Evolutionary conservation across 2,329 filamentous ascomycete genomes (phyloP).

Genomic region (Aureobasidium sp.): DNA sequence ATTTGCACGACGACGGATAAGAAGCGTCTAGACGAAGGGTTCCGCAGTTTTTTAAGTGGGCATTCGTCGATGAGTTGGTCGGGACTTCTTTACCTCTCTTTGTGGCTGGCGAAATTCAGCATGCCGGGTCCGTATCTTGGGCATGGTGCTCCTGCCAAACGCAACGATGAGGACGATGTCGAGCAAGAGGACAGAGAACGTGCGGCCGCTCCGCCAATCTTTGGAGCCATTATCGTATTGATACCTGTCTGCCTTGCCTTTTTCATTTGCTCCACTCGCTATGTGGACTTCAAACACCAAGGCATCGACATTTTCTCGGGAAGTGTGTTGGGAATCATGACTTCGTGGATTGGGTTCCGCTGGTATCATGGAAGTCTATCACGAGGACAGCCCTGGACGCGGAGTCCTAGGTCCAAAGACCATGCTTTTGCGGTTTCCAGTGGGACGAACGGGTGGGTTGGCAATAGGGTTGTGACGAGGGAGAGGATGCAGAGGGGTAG

Average conservation of each 20-base stretch:
- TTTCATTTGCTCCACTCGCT: constrained; percentile 78
- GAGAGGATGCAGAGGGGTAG: constrained; percentile 3
- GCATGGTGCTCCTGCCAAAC: constrained; percentile 15
- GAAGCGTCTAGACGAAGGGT: constrained; percentile 63
- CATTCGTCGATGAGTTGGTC: constrained; percentile 67
- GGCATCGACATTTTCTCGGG: constrained; percentile 89
- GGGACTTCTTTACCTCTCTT: constrained; percentile 73
- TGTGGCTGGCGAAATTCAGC: constrained; percentile 78
- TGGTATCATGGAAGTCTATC: constrained; percentile 77
- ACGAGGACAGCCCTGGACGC: constrained; percentile 78
- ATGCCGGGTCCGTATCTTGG: constrained; percentile 61
- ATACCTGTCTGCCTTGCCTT: constrained; percentile 65
- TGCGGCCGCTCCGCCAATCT: constrained; percentile 67
- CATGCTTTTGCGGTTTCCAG: constrained; percentile 50
- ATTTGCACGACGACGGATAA: constrained; percentile 65
- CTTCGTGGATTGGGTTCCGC: constrained; percentile 66
- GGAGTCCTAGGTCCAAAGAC: constrained; percentile 65
- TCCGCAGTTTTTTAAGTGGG: constrained; percentile 73
- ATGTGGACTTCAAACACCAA: constrained; percentile 80
- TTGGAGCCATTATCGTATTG: constrained; percentile 61
- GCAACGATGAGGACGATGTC: neutral
- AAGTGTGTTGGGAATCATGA: constrained; percentile 64
- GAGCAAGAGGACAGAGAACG: constrained; percentile 10
- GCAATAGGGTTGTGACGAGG: neutral
- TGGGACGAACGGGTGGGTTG: constrained; percentile 5